phyloP scores from a whole-genome alignment of 345 rosid species.

The Excoecaria cochinchinensis region DNA sequence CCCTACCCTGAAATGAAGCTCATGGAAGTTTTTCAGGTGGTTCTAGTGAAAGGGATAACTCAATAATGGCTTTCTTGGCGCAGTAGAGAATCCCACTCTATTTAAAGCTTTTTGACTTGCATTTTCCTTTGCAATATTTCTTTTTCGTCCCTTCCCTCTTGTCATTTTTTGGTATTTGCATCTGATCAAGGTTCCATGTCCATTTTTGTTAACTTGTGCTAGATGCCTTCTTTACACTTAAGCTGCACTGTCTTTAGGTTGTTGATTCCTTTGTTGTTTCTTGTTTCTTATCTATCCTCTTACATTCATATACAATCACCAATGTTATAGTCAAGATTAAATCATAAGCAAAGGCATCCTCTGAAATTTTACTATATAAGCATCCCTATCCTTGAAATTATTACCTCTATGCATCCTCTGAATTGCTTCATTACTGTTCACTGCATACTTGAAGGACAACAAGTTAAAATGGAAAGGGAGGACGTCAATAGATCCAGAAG shows the following conservation, averaged over 20 bases:
- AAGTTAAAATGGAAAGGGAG: no score
- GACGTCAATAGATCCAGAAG: no score
- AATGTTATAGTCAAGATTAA: neutral
- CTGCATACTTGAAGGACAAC: neutral
- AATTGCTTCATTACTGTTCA: neutral
- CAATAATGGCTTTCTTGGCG: no score
- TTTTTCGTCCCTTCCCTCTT: no score
- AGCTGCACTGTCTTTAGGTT: neutral
- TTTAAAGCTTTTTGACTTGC: neutral
- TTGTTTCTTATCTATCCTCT: neutral
- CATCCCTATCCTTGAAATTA: neutral
- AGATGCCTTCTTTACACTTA: neutral
- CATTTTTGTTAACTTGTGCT: neutral
- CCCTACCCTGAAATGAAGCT: no score
- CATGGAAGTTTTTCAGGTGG: no score
- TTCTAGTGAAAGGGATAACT: no score
- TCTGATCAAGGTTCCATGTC: neutral
- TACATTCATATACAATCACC: neutral
- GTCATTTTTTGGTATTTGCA: neutral
- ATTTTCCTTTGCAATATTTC: neutral
- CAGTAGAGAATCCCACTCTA: no score
- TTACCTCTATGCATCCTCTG: neutral
- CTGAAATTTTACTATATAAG: neutral
- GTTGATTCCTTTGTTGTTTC: neutral
- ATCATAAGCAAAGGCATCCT: neutral